Evolutionary conservation across 106 monocot genomes (phyloP), one percentile per base, ranked within the genome.

Genomic region (Ottelia alismoides): DNA sequence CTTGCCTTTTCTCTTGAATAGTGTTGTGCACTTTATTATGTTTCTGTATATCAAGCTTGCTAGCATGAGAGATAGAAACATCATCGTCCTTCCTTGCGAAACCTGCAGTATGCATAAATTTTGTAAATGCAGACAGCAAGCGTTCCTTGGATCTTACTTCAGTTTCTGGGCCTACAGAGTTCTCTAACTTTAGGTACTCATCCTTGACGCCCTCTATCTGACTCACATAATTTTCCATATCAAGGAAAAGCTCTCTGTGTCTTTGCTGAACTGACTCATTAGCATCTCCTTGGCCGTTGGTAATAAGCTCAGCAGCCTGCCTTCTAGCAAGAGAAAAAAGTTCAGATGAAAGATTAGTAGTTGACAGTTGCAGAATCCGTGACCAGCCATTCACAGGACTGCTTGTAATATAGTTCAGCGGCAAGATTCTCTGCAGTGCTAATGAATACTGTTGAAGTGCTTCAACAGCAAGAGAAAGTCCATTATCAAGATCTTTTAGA

Each of bases 351-450:
- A 80, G 72, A 30, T 70, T 90, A 51, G 55, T 85, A 27, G 82
- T 58, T 27, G 82, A 85, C 24, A 79, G 31, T 22, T 85, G 85
- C 63, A 98, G 69, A 75, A 90, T 32, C 64, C 86, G 89, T 48
- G 76, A 71, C 98, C 89, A 98, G 69, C 78, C 60, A 58, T 67
- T 74, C 0, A 98, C 66, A 31, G 82, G 98, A 45, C 79, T 98
- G 54, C 79, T 77, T 51, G 82, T 66, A 30, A 90, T 72, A 53
- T 98, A 98, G 68, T 80, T 83, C 30, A 70, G 45, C 26, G 98
- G 98, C 2, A 98, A 74, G 59, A 98, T 65, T 66, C 67, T 82
- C 77, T 85, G 74, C 57, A 98, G 65, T 56, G 74, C 72, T 29
- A 86, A 57, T 5, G 90, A 47, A 73, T 86, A 98, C 27, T 98